Evolutionary conservation across 805 yeast species (phyloP), one percentile per base, ranked within the genome.

Genomic region (Saccharomycopsis microspora): DNA sequence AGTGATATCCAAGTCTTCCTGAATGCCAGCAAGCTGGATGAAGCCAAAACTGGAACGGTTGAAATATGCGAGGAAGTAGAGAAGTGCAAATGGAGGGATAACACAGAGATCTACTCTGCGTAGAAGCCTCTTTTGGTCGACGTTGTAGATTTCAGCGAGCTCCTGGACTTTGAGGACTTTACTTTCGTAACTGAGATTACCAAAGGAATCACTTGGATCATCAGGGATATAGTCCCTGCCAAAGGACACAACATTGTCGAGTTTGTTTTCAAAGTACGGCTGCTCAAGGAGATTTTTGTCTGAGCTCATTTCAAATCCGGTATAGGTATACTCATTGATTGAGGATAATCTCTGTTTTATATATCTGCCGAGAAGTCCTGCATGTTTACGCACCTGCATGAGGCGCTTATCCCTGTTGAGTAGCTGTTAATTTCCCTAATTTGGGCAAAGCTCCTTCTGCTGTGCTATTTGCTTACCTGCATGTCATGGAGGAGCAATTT

Each of bases 1-100:
- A 1, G 63, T 60, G 41, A 82, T 66, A 27, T 68, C 56, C 42
- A 83, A 61, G 47, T 77, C 82, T 1, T 58, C 62, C 27, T 68
- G 65, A 64, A 83, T 65, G 6, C 85, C 85, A 57, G 81, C 80
- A 45, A 77, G 68, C 51, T 76, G 74, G 10, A 89, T 88, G 60
- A 83, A 82, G 34, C 86, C 76, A 51, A 83, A 80, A 59, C 82
- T 82, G 45, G 82, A 86, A 59, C 88, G 69, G 59, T 83, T 88
- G 58, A 83, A 65, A 56, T 82, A 83, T 1, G 87, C 80, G 54
- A 82, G 67, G 58, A 83, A 73, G 57, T 82, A 82, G 35, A 83
- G 66, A 38, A 81, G 59, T 59, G 85, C 78, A 55, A 82, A 80
- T 28, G 85, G 79, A 3, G 86, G 85, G 30, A 83, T 76, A 36